Percentiles rank a stretch among this genome's conserved stretches.
Conservation (phyloP, 1,284 basidiomycete genomes). For the Pseudozyma sp. region DNA sequence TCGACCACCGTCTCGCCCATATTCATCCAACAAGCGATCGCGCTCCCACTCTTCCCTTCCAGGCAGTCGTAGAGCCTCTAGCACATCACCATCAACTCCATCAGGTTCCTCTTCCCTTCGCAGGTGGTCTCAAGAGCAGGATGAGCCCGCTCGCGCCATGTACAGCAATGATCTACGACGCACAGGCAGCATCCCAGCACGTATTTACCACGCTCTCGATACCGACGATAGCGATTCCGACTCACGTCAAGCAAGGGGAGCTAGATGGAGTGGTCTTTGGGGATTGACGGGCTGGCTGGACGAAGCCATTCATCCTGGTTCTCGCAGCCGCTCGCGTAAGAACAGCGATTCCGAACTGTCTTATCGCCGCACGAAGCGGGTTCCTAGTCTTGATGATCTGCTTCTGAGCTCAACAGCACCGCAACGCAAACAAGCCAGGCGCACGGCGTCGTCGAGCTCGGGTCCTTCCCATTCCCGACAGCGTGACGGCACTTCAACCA, state of each 20-base stretch:
- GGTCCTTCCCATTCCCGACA: neutral
- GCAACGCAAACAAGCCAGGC: conserved; percentile 4
- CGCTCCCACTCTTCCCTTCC: conserved; percentile 45
- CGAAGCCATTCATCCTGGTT: conserved; percentile 41
- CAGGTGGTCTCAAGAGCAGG: conserved; percentile 48
- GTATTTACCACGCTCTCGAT: conserved; percentile 20
- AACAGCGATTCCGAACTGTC: conserved; percentile 28
- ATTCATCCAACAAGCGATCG: conserved; percentile 29
- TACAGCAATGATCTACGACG: conserved; percentile 32
- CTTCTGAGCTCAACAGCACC: conserved; percentile 34
- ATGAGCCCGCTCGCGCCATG: conserved; percentile 14
- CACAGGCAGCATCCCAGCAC: conserved; percentile 41
- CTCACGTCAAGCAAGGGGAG: conserved; percentile 8
- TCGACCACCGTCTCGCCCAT: conserved; percentile 21
- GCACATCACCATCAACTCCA: conserved; percentile 22
- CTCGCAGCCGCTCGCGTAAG: conserved; percentile 24
- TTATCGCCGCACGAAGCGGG: conserved; percentile 19
- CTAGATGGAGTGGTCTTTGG: conserved; percentile 46
- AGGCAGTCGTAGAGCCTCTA: conserved; percentile 35
- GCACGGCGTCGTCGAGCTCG: conserved; percentile 24
- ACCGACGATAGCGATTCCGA: conserved; percentile 38
- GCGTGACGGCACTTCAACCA: conserved; percentile 12
- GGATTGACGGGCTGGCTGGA: conserved; percentile 48
- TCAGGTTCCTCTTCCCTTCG: conserved; percentile 28
- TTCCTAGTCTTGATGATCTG: conserved; percentile 40